Conservation (phyloP, 352 stramenopile genomes). For the Phytophthora ohioensis region DNA sequence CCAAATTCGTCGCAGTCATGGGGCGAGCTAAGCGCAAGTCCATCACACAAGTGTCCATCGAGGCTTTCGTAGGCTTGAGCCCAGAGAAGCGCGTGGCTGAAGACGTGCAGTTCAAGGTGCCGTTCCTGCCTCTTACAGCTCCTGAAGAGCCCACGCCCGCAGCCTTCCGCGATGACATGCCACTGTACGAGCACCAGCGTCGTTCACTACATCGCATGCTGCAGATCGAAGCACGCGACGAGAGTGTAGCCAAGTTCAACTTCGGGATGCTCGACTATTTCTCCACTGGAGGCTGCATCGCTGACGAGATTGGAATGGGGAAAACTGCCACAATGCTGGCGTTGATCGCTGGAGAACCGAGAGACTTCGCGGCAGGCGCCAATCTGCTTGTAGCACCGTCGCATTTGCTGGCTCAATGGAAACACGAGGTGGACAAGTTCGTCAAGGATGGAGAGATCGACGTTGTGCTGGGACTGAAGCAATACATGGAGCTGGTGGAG, state of each 20-base stretch:
- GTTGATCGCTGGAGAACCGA: conserved; percentile 69
- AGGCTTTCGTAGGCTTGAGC: conserved; percentile 56
- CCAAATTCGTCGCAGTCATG: conserved; percentile 12
- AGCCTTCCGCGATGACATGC: conserved; percentile 54
- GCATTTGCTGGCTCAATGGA: conserved; percentile 86
- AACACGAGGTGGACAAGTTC: conserved; percentile 83
- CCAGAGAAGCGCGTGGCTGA: conserved; percentile 46
- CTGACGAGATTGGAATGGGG: conserved; percentile 85
- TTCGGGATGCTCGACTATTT: conserved; percentile 81
- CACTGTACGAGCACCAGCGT: conserved; percentile 84
- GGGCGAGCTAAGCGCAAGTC: conserved; percentile 32
- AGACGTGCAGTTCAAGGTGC: conserved; percentile 84
- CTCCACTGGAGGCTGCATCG: conserved; percentile 74
- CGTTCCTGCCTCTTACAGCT: conserved; percentile 80
- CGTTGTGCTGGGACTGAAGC: conserved; percentile 68
- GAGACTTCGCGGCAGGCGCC: conserved; percentile 53
- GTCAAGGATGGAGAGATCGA: conserved; percentile 69
- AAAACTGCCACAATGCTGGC: conserved; percentile 88
- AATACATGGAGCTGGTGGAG: conserved; percentile 61
- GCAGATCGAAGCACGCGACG: conserved; percentile 80
- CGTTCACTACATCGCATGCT: conserved; percentile 88
- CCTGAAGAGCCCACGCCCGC: conserved; percentile 68
- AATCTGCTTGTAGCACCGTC: conserved; percentile 83
- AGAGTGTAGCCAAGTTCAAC: conserved; percentile 70
- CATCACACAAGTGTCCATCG: conserved; percentile 62